These are phyloP conservation scores for Discostella pseudostelligera DNA, from an alignment of 108 stramenopile species.

Conservation along the genomic window DNA sequence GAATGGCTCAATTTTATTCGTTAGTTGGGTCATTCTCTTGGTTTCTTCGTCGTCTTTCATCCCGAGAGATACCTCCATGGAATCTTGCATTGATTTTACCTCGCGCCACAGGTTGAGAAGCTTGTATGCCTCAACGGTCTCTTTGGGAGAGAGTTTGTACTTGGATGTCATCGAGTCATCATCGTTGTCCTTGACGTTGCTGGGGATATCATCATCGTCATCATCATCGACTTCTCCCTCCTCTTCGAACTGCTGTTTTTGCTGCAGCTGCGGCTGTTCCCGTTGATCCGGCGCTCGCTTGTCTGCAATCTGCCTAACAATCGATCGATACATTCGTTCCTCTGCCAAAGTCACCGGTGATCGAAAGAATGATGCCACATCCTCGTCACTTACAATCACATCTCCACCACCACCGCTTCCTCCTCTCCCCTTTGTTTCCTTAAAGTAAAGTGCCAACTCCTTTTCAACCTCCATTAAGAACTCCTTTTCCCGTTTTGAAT, in stretches of 20 bases:
- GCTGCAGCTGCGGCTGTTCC: background rate
- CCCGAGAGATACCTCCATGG: constrained; percentile 16
- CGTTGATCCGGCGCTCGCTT: constrained; percentile 3
- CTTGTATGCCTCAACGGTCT: constrained; percentile 34
- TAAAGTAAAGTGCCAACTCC: background rate
- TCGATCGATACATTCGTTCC: constrained; percentile 22
- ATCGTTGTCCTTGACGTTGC: constrained; percentile 1
- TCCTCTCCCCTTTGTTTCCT: constrained; percentile 9
- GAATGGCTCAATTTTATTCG: constrained; percentile 33
- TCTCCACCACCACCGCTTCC: constrained; percentile 8
- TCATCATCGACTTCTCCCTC: background rate
- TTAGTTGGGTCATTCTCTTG: background rate
- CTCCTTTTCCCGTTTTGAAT: constrained; percentile 11
- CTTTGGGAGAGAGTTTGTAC: constrained; percentile 28
- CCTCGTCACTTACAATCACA: constrained; percentile 14
- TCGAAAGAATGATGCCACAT: constrained; percentile 25
- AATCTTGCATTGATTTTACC: constrained; percentile 8
- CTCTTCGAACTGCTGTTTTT: background rate
- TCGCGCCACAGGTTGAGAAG: constrained; percentile 40
- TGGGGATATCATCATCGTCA: constrained; percentile 2
- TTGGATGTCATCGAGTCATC: constrained; percentile 1
- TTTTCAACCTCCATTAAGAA: constrained; percentile 18
- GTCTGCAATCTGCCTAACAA: constrained; percentile 21
- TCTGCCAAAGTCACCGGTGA: constrained; percentile 17
- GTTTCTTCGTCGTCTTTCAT: constrained; percentile 7